Conservation (phyloP, 2,329 filamentous ascomycete species). For the Arachnomyces sp. region DNA sequence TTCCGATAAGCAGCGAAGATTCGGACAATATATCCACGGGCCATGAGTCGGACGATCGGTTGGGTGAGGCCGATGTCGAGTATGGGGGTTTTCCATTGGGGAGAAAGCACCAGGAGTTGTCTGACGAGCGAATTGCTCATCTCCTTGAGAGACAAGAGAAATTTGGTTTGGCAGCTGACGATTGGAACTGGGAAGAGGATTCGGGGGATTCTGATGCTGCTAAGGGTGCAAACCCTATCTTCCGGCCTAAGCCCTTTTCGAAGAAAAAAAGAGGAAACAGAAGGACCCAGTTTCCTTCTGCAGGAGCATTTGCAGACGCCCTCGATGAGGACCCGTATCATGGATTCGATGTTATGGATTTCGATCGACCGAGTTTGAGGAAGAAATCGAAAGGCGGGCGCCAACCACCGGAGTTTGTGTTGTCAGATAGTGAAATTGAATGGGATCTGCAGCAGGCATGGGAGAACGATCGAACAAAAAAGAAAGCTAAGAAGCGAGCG, state of each 20-base stretch:
- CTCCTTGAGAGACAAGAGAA: conserved; percentile 56
- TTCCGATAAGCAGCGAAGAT: conserved; percentile 3
- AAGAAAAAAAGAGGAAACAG: conserved; percentile 16
- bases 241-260: background rate
- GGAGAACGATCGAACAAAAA: conserved; percentile 63
- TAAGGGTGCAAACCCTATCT: background rate
- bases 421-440: conserved; percentile 63
- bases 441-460: conserved; percentile 52
- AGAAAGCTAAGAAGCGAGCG: conserved; percentile 61
- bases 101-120: conserved; percentile 31
- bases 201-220: background rate
- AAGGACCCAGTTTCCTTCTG: conserved; percentile 43
- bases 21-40: conserved; percentile 3
- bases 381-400: conserved; percentile 58
- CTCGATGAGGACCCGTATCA: conserved; percentile 55
- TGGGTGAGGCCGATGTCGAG: conserved; percentile 25
- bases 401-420: conserved; percentile 45
- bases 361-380: conserved; percentile 60
- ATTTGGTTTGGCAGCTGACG: conserved; percentile 53
- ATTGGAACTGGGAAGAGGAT: conserved; percentile 30
- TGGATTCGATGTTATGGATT: conserved; percentile 80
- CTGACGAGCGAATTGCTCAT: conserved; percentile 57
- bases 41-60: conserved; percentile 20
- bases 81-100: conserved; percentile 20
- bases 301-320: conserved; percentile 50